Conservation (phyloP, 164 flowering plant species). For the Magnolia officinalis region DNA sequence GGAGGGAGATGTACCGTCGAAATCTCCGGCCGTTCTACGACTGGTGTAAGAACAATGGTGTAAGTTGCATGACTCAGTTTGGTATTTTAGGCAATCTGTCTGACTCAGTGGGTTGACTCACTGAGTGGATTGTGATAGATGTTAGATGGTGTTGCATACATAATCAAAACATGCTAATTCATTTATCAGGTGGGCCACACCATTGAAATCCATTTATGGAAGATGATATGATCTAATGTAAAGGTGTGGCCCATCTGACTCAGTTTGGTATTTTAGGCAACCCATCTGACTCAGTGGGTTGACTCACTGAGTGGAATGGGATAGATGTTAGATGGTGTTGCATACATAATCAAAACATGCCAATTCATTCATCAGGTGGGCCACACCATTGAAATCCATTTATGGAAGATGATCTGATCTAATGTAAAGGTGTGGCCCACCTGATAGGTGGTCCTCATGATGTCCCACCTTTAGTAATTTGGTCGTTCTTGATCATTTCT, state of each 20-base stretch:
- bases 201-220: too few species aligned
- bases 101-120: not conserved
- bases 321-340: not conserved
- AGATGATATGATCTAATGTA: too few species aligned
- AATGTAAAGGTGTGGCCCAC: too few species aligned
- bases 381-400: too few species aligned
- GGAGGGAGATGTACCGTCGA: slow-evolving; percentile 17
- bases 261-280: not conserved
- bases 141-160: not conserved
- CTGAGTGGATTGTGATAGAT: not conserved
- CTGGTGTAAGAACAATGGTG: slow-evolving; percentile 27
- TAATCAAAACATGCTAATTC: too few species aligned
- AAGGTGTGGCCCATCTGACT: too few species aligned
- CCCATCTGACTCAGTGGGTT: not conserved
- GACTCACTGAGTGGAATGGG: not conserved
- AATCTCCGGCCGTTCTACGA: slow-evolving; percentile 29
- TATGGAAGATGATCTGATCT: too few species aligned
- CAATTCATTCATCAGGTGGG: too few species aligned
- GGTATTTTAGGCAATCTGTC: not conserved
- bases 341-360: not conserved
- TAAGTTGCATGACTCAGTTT: slow-evolving; percentile 17
- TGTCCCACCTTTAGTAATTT: too few species aligned
- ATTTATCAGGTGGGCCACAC: too few species aligned
- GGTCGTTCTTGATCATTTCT: too few species aligned
- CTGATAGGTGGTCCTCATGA: too few species aligned